Evolutionary conservation across 768 basidiomycete genomes (phyloP).

Genomic region (Leucosporidium yakuticum): DNA sequence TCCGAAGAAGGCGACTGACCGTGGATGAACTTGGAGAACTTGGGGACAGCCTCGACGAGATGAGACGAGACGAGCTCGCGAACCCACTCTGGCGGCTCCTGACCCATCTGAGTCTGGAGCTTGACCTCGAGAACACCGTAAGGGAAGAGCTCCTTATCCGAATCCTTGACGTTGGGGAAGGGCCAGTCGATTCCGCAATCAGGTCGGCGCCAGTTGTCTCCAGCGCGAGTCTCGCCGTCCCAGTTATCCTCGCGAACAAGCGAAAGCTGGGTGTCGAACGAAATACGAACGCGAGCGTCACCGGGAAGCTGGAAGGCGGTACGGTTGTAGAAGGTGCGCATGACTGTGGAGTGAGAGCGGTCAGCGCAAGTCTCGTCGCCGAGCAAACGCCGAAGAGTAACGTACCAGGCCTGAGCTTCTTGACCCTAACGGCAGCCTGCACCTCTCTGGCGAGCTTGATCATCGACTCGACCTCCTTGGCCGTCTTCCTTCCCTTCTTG

Average conservation of each 20-base stretch:
- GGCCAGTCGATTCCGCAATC: conserved; percentile 84
- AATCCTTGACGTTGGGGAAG: conserved; percentile 64
- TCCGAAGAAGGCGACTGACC: conserved; percentile 4
- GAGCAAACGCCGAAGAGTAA: conserved; percentile 15
- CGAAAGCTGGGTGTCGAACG: conserved; percentile 91
- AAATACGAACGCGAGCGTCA: conserved; percentile 96
- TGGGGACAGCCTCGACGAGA: conserved; percentile 89
- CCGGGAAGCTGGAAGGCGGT: conserved; percentile 99
- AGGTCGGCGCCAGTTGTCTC: conserved; percentile 85
- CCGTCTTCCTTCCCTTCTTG: conserved; percentile 84
- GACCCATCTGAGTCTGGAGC: conserved; percentile 89
- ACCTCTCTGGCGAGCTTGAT: conserved; percentile 95
- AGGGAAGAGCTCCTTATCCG: conserved; percentile 91
- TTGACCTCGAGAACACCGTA: conserved; percentile 97
- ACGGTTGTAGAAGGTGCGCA: conserved; percentile 96
- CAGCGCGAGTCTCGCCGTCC: conserved; percentile 71
- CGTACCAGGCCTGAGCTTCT: conserved; percentile 74
- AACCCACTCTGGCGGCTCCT: conserved; percentile 94
- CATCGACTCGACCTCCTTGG: conserved; percentile 85
- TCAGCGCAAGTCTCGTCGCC: not conserved
- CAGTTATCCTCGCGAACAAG: conserved; percentile 95
- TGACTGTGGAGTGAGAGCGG: conserved; percentile 51
- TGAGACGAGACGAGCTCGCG: conserved; percentile 91
- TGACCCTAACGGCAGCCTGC: conserved; percentile 79
- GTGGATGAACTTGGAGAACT: conserved; percentile 63